Evolutionary conservation across 2,329 filamentous ascomycete genomes (phyloP).

Genomic region (Diplocarpon mali): DNA sequence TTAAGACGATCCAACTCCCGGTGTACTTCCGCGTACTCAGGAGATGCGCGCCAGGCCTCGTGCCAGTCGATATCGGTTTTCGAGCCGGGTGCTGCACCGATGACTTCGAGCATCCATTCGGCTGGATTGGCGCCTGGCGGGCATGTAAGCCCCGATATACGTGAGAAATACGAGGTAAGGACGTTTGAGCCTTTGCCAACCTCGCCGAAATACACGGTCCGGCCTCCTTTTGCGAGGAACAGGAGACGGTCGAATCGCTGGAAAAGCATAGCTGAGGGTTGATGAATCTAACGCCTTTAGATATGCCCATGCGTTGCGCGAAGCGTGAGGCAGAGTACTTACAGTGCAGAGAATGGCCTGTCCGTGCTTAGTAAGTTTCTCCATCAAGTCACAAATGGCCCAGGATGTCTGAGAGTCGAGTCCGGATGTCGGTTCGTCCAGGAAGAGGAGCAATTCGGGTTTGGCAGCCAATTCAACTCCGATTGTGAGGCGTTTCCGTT

Average conservation of each 20-base stretch:
- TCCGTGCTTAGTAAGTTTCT: conserved; percentile 78
- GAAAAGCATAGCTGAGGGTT: conserved; percentile 87
- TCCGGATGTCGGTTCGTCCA: conserved; percentile 89
- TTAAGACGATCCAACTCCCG: conserved; percentile 43
- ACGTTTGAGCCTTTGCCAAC: conserved; percentile 59
- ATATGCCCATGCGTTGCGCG: not conserved
- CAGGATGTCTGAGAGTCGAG: conserved; percentile 87
- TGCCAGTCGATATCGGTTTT: conserved; percentile 51
- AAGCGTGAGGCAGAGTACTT: not conserved
- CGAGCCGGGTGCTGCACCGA: conserved; percentile 48
- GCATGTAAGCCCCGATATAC: conserved; percentile 54
- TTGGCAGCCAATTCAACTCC: conserved; percentile 90
- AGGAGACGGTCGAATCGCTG: conserved; percentile 76
- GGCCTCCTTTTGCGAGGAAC: conserved; percentile 64
- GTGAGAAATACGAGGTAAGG: conserved; percentile 65
- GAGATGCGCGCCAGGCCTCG: conserved; percentile 46
- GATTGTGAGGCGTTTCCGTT: conserved; percentile 72
- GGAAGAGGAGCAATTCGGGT: conserved; percentile 76
- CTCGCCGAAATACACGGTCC: conserved; percentile 71
- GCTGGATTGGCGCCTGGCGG: conserved; percentile 65
- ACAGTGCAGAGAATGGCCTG: conserved; percentile 80
- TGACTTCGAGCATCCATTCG: conserved; percentile 62
- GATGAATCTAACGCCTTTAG: conserved; percentile 52
- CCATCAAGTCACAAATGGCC: conserved; percentile 77
- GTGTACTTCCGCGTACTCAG: conserved; percentile 30